Conservation (phyloP, 2,329 filamentous ascomycete species). For the Zasmidium angulare region DNA sequence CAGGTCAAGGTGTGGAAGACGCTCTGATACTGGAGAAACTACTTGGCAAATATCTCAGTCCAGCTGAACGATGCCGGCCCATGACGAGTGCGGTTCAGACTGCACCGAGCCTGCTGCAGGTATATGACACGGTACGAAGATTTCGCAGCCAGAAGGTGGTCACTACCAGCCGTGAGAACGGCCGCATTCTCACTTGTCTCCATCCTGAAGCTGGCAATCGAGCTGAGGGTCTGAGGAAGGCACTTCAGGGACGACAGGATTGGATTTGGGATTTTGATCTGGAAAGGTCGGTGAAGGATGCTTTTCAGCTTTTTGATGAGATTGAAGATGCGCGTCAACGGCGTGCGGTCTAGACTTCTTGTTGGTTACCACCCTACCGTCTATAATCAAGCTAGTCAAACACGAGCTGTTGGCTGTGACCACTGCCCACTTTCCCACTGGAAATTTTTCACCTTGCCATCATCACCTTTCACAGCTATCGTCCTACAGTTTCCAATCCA, state of each 20-base stretch:
- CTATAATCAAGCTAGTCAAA: no score
- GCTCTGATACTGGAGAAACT: conserved; percentile 19
- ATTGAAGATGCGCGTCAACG: not conserved
- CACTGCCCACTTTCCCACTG: not conserved
- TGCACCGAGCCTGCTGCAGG: conserved; percentile 4
- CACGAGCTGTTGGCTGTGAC: no score
- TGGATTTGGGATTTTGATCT: conserved; percentile 11
- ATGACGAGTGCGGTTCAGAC: not conserved
- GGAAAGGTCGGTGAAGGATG: conserved; percentile 11
- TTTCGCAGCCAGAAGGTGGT: conserved; percentile 11
- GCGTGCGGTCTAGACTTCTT: no score
- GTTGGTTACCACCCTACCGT: no score
- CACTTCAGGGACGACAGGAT: conserved; percentile 1
- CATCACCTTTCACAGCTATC: not conserved
- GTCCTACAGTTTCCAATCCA: not conserved
- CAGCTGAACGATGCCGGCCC: not conserved
- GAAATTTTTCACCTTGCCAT: not conserved
- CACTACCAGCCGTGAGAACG: conserved; percentile 7
- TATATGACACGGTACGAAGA: conserved; percentile 10
- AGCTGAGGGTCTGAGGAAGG: conserved; percentile 2
- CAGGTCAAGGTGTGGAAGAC: conserved; percentile 31
- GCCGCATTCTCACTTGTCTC: conserved; percentile 1
- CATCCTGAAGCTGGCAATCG: conserved; percentile 6
- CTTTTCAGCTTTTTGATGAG: conserved; percentile 5
- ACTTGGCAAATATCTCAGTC: conserved; percentile 4